Percentiles rank a stretch among this genome's conserved stretches.
phyloP scores from a whole-genome alignment of 495 filamentous ascomycete species.

The Aspergillus bertholletiae region DNA sequence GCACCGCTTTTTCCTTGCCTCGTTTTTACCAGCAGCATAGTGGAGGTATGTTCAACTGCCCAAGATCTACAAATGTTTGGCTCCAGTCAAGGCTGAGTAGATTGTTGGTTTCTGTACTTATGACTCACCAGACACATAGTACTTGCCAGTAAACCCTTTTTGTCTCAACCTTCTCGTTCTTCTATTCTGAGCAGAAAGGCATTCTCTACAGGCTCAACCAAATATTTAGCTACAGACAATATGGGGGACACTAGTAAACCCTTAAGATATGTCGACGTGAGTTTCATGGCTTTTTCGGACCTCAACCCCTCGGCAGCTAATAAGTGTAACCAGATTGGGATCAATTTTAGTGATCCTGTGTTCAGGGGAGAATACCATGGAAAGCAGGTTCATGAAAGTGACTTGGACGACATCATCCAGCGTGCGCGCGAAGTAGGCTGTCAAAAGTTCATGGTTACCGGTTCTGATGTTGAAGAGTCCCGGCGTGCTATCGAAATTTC shows the following conservation, averaged over 20 bases:
- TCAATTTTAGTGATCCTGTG: constrained; percentile 88
- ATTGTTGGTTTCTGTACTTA: background rate
- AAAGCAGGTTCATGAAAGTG: constrained; percentile 73
- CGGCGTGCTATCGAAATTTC: constrained; percentile 70
- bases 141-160: constrained; percentile 6
- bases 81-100: background rate
- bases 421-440: constrained; percentile 76
- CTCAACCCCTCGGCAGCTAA: constrained; percentile 10
- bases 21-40: background rate
- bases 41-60: constrained; percentile 13
- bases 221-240: constrained; percentile 3
- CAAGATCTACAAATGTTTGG: background rate
- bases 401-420: constrained; percentile 71
- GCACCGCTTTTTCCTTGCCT: background rate
- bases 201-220: constrained; percentile 7
- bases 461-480: constrained; percentile 80
- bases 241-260: constrained; percentile 34
- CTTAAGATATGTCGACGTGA: constrained; percentile 45
- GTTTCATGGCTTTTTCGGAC: constrained; percentile 6
- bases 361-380: constrained; percentile 83
- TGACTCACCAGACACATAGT: constrained; percentile 7
- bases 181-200: background rate
- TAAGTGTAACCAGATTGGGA: constrained; percentile 63
- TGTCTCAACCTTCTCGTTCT: constrained; percentile 1
- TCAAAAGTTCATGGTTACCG: constrained; percentile 86